Conservation (phyloP, 768 basidiomycete genomes). For the Austroboletus festivus region DNA sequence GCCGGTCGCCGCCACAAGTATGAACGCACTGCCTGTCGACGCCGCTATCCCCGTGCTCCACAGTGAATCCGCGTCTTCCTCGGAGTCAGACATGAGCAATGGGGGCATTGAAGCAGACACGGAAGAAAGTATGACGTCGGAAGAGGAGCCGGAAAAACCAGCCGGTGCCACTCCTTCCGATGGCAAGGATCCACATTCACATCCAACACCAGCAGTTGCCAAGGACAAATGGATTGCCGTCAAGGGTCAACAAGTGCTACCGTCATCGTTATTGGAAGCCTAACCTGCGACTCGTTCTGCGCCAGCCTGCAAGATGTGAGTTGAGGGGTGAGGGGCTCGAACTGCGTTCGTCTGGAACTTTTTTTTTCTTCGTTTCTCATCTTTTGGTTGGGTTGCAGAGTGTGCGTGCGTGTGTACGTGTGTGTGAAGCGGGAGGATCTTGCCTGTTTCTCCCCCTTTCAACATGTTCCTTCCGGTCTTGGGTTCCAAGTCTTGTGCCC, state of each 20-base stretch:
- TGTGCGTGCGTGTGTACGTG: neutral
- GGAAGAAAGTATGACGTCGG: constrained; percentile 74
- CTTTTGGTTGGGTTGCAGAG: neutral
- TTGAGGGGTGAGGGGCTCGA: too few relatives aligned
- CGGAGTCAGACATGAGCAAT: constrained; percentile 58
- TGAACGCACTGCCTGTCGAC: constrained; percentile 8
- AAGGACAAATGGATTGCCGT: constrained; percentile 80
- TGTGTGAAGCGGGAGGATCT: constrained; percentile 4
- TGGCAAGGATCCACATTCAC: constrained; percentile 30
- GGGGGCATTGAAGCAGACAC: constrained; percentile 68
- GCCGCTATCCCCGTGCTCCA: constrained; percentile 19
- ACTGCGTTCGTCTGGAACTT: neutral
- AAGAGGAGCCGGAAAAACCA: constrained; percentile 55
- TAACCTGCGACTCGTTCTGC: constrained; percentile 9
- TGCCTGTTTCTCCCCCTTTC: neutral
- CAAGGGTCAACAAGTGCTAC: constrained; percentile 43
- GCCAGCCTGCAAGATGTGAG: too few relatives aligned
- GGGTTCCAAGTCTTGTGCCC: neutral
- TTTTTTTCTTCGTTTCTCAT: neutral
- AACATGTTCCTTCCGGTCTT: too few relatives aligned
- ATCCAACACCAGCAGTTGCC: constrained; percentile 10
- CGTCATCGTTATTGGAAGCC: neutral
- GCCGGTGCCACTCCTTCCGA: constrained; percentile 15
- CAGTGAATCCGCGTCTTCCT: constrained; percentile 43
- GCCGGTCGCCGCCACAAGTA: constrained; percentile 7